Base-by-base conservation (phyloP, 2,329 filamentous ascomycete genomes). In the Pseudopithomyces chartarum region DNA sequence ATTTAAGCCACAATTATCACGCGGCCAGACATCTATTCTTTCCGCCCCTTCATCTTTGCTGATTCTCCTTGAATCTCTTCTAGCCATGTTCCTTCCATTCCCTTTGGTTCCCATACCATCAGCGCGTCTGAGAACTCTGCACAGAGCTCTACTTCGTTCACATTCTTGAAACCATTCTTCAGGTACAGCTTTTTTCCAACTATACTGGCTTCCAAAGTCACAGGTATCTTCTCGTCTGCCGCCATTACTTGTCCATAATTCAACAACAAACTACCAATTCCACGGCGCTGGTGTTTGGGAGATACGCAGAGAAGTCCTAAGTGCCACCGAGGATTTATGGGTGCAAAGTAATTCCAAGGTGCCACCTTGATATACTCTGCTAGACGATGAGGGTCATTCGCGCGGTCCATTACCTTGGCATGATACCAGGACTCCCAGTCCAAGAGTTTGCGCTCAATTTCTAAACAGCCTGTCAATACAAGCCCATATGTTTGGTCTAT, bases 51-150 rank as follows among this genome's bases (percentile, higher is more conserved):
- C n/a, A 56, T 47, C 8, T 42, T 52, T 23, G 54, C 48, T 38
- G 12, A 47, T 2, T 52, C 48, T 7, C 43, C 48, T 15, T 42
- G 48, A 32, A 48, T 26, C 5, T 52, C 40, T 15, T 54, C 55
- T 22, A 54, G 15, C 51, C 50, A 57, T 23, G 17, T 51, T 17
- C 55, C 55, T n/a, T 51, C 42, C 46, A 34, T 17, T 15, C 32
- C 50, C 13, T 26, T 39, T 3, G 64, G 58, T 45, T 65, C 63
- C 66, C 66, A 67, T 13, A 64, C 23, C 66, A 69, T 67, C 8
- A 52, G 33, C 2, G 58, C 42, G 11, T 57, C 54, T 15, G 55
- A 40, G 23, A 63, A 33, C 11, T 47, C 62, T 26, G 58, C 60
- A 6, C 39, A 46, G 51, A 65, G 38, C 34, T 49, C 43, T 2